A percentile compares a stretch with the other conserved stretches of the same genome.
Conservation (phyloP, 768 basidiomycete genomes). For the Collybiopsis luxurians region DNA sequence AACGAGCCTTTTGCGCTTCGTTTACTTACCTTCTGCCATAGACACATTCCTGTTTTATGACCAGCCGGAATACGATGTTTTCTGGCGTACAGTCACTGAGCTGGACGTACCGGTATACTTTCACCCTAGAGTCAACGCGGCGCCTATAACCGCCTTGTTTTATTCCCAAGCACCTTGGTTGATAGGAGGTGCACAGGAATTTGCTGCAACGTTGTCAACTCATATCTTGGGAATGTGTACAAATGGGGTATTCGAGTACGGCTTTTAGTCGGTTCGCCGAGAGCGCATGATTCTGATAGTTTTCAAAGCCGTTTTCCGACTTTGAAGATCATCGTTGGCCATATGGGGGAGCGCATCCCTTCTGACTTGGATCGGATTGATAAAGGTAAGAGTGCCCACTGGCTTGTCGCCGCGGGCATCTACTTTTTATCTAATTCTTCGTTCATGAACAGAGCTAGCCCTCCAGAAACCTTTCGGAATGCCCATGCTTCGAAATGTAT, state of each 20-base stretch:
- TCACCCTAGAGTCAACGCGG: slow-evolving; percentile 1
- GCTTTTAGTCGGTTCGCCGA: slow-evolving; percentile 11
- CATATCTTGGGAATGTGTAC: slow-evolving; percentile 38
- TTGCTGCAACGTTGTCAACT: slow-evolving; percentile 34
- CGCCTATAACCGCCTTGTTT: background rate
- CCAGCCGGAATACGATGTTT: slow-evolving; percentile 5
- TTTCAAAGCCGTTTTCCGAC: slow-evolving; percentile 44
- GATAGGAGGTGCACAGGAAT: slow-evolving; percentile 33
- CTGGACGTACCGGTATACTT: slow-evolving; percentile 9
- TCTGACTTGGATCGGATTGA: slow-evolving; percentile 41
- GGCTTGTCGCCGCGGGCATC: background rate
- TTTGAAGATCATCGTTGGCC: slow-evolving; percentile 39
- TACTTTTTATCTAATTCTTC: no score
- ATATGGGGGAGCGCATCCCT: slow-evolving; percentile 41
- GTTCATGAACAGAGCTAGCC: background rate
- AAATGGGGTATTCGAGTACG: slow-evolving; percentile 32
- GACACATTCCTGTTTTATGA: slow-evolving; percentile 6
- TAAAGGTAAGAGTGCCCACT: slow-evolving; percentile 27
- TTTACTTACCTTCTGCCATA: background rate
- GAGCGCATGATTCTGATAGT: no score
- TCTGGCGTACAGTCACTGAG: slow-evolving; percentile 5
- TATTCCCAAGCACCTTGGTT: slow-evolving; percentile 29
- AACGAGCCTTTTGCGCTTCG: no score
- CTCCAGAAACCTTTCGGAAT: slow-evolving; percentile 12
- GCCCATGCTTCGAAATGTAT: slow-evolving; percentile 35